Evolutionary conservation across 345 rosid genomes (phyloP), one percentile per base, ranked within the genome.

Genomic region (Chamaenerion angustifolium): DNA sequence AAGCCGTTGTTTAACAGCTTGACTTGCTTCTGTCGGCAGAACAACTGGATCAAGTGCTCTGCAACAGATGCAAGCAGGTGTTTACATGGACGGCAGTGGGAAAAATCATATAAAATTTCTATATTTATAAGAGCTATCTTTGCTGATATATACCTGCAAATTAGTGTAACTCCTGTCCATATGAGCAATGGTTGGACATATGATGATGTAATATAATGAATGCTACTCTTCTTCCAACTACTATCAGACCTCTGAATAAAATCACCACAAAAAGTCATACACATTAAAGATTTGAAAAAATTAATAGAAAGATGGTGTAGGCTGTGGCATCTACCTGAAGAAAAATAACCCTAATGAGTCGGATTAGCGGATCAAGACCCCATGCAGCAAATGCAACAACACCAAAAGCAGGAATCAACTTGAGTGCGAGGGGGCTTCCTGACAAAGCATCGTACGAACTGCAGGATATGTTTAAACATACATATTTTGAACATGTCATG

Each of bases 141-240:
- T 10, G 59, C 49, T 18, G 56, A 48, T 49, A 40, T 14, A 14
- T 50, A 90, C 98, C 95, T 73, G 98, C 98, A 86, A 62, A 81
- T 60, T 15, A 86, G 94, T 48, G 67, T 65, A 18, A 81, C 83
- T 55, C 94, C 92, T 25, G 78, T 71, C 90, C 95, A 90, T 55
- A 90, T 72, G 64, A 86, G 68, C 76, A 83, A 65, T n/a, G 95
- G 98, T 64, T 78, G 90, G 63, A 90, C 41, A 71, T 86, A 90
- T 35, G 95, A 83, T 44, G 64, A 75, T 66, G 73, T 55, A 40
- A 83, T 61, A 50, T 76, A 74, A 52, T 70, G 68, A 1, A 82
- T 59, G 51, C 55, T 67, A 64, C 78, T 79, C 69, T 74, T 85
- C 55, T 79, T 79, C 79, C 88, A 79, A 63, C 62, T 89, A 59